phyloP scores from a whole-genome alignment of 768 basidiomycete genomes.

The Lactarius sanguifluus region DNA sequence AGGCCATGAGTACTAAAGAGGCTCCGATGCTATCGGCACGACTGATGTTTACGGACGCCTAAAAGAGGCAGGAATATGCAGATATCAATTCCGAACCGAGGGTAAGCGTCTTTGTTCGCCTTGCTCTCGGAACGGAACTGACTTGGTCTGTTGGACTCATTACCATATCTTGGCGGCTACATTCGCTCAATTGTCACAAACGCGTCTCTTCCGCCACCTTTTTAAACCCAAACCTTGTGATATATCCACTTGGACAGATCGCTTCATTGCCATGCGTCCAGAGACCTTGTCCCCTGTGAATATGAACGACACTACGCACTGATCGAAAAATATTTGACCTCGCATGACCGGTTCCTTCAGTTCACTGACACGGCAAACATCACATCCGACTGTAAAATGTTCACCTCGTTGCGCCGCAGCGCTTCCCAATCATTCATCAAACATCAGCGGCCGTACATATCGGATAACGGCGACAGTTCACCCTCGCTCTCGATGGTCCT shows the following conservation, averaged over 20 bases:
- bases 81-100: slow-evolving; percentile 27
- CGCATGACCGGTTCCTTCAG: slow-evolving; percentile 50
- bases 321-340: slow-evolving; percentile 61
- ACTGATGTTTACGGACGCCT: slow-evolving; percentile 16
- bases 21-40: slow-evolving; percentile 24
- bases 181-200: slow-evolving; percentile 8
- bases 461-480: slow-evolving; percentile 51
- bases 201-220: background rate
- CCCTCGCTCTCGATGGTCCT: slow-evolving; percentile 63
- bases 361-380: slow-evolving; percentile 44
- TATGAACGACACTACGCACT: slow-evolving; percentile 64
- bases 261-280: slow-evolving; percentile 58
- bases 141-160: background rate
- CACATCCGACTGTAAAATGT: slow-evolving; percentile 42
- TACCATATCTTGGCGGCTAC: background rate
- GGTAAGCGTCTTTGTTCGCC: slow-evolving; percentile 14
- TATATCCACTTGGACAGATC: slow-evolving; percentile 47
- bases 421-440: slow-evolving; percentile 40
- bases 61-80: slow-evolving; percentile 21
- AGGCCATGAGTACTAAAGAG: slow-evolving; percentile 22
- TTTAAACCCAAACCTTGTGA: background rate
- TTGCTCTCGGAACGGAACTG: background rate
- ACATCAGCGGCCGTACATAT: slow-evolving; percentile 62
- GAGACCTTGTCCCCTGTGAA: slow-evolving; percentile 53
- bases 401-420: slow-evolving; percentile 52